These are phyloP conservation scores for Aureobasidium sp. DNA, from an alignment of 2,329 filamentous ascomycete species.

Conservation along the genomic window DNA sequence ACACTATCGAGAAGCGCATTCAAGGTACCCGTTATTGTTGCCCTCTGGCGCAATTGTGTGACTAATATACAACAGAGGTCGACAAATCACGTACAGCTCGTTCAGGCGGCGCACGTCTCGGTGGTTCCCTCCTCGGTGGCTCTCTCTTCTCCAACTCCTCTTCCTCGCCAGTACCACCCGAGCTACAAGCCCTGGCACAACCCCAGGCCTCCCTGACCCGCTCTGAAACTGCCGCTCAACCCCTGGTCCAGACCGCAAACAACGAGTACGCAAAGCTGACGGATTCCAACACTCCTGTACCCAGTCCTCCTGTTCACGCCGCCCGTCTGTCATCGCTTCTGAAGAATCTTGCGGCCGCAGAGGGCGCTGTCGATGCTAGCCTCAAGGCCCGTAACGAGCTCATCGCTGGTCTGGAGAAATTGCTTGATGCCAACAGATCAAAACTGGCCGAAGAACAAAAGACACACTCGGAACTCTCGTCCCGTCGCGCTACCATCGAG, in stretches of 20 bases:
- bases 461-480: constrained; percentile 55
- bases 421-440: constrained; percentile 66
- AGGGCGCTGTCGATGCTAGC: constrained; percentile 80
- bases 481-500: constrained; percentile 67
- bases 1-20: constrained; percentile 70
- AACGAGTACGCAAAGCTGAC: constrained; percentile 79
- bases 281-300: constrained; percentile 59
- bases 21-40: constrained; percentile 54
- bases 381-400: constrained; percentile 77
- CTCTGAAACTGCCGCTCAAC: constrained; percentile 59
- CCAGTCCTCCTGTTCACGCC: constrained; percentile 83
- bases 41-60: neutral
- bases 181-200: constrained; percentile 68
- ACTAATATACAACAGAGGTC: constrained; percentile 35
- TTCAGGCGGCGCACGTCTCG: constrained; percentile 16
- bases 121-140: constrained; percentile 45
- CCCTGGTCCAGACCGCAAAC: constrained; percentile 62
- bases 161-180: constrained; percentile 57
- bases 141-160: constrained; percentile 59
- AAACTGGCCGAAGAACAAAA: constrained; percentile 64
- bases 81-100: constrained; percentile 39
- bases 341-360: constrained; percentile 79
- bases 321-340: constrained; percentile 84
- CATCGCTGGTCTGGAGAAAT: constrained; percentile 72
- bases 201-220: constrained; percentile 70